phyloP scores from a whole-genome alignment of 139 green algal genomes.

The Coelastrella sp. region DNA sequence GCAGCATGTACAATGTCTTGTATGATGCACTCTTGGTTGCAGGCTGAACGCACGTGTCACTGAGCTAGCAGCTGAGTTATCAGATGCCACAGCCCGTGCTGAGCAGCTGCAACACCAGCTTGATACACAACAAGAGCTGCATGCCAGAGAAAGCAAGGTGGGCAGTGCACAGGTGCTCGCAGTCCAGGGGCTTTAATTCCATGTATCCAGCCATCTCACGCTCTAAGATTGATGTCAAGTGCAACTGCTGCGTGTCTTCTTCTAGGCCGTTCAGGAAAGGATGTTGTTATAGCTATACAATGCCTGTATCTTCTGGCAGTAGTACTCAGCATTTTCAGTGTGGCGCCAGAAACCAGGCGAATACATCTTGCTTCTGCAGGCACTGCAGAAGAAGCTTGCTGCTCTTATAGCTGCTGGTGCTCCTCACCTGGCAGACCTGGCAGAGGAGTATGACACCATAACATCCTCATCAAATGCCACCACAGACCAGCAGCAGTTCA shows the following conservation, averaged over 20 bases:
- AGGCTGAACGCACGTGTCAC: conserved; percentile 68
- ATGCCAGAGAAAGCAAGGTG: conserved; percentile 39
- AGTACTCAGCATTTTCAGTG: too few species aligned
- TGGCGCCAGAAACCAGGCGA: too few species aligned
- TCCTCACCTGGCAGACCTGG: conserved; percentile 4
- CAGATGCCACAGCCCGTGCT: conserved; percentile 45
- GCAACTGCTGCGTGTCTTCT: too few species aligned
- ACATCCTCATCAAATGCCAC: neutral
- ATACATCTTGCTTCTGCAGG: neutral
- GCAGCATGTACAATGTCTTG: neutral
- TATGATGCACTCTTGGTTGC: neutral
- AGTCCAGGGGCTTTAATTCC: neutral
- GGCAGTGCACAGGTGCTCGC: neutral
- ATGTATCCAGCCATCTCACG: neutral
- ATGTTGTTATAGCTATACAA: too few species aligned
- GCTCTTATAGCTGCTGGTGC: conserved; percentile 30
- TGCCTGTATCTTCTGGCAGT: too few species aligned
- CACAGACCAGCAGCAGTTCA: neutral
- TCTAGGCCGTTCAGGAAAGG: too few species aligned
- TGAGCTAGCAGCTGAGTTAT: conserved; percentile 58
- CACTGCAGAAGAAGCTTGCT: conserved; percentile 30
- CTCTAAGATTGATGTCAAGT: too few species aligned
- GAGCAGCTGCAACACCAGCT: conserved; percentile 35
- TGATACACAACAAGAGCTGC: conserved; percentile 22
- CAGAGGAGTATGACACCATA: neutral